Conservation (phyloP, 106 monocot genomes). For the Dendrobium huoshanense region DNA sequence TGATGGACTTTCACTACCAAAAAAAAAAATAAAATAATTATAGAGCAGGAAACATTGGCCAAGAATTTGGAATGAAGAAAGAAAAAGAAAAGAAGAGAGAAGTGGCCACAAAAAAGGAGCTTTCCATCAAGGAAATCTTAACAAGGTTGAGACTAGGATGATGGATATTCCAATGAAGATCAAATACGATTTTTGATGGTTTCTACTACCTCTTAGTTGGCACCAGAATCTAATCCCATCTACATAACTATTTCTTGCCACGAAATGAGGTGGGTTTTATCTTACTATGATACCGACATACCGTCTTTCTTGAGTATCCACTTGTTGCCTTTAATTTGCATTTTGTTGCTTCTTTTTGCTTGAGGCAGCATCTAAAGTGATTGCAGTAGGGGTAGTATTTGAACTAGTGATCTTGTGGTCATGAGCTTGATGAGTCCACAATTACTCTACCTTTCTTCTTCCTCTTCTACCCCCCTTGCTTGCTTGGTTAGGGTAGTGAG, state of each 20-base stretch:
- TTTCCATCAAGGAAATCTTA: neutral
- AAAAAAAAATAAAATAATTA: neutral
- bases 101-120: neutral
- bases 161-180: neutral
- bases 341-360: neutral
- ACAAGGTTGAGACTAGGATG: neutral
- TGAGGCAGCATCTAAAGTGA: neutral
- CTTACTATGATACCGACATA: neutral
- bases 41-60: neutral
- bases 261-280: neutral
- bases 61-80: neutral
- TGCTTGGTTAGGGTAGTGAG: neutral
- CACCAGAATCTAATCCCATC: neutral
- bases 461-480: neutral
- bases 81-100: conserved; percentile 1
- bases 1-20: neutral
- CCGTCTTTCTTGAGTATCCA: neutral
- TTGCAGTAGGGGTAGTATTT: neutral
- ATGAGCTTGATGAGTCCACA: neutral
- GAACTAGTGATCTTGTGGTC: neutral
- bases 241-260: neutral
- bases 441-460: neutral
- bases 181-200: neutral
- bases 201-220: neutral
- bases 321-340: neutral